phyloP scores from a whole-genome alignment of 2,329 filamentous ascomycete genomes.

The Aspergillus proliferans region DNA sequence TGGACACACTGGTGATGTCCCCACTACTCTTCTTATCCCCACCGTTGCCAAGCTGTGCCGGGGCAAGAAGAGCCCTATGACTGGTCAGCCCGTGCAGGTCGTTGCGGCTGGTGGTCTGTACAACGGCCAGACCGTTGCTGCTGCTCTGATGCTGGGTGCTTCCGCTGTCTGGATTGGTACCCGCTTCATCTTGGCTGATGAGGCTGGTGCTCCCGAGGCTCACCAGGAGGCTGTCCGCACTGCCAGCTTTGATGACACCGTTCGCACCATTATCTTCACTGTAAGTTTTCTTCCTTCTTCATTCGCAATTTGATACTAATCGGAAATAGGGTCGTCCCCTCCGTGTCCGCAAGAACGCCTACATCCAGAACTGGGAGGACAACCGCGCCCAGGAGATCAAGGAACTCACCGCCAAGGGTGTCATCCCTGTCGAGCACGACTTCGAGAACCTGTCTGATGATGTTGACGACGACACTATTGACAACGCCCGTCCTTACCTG shows the following conservation, averaged over 20 bases:
- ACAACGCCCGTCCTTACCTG: conserved; percentile 82
- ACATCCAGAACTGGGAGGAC: conserved; percentile 94
- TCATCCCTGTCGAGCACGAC: conserved; percentile 90
- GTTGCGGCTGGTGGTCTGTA: conserved; percentile 90
- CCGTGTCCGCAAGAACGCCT: conserved; percentile 86
- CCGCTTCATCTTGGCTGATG: conserved; percentile 85
- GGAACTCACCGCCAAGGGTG: conserved; percentile 78
- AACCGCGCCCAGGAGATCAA: conserved; percentile 88
- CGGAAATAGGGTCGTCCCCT: conserved; percentile 65
- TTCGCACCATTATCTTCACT: conserved; percentile 97
- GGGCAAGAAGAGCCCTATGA: conserved; percentile 78
- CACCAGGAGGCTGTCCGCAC: conserved; percentile 96
- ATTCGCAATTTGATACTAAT: conserved; percentile 9
- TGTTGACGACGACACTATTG: conserved; percentile 77
- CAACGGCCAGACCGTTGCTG: conserved; percentile 85
- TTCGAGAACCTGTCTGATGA: conserved; percentile 72
- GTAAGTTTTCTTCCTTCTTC: conserved; percentile 22
- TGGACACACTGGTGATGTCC: conserved; percentile 90
- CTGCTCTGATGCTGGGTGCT: conserved; percentile 87
- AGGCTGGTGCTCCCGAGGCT: conserved; percentile 85
- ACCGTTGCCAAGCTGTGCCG: conserved; percentile 77
- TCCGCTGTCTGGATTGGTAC: conserved; percentile 94
- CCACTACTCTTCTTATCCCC: conserved; percentile 86
- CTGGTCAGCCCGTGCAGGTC: conserved; percentile 80
- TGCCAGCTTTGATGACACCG: conserved; percentile 87